Conservation (phyloP, 345 rosid species). For the Acer negundo region DNA sequence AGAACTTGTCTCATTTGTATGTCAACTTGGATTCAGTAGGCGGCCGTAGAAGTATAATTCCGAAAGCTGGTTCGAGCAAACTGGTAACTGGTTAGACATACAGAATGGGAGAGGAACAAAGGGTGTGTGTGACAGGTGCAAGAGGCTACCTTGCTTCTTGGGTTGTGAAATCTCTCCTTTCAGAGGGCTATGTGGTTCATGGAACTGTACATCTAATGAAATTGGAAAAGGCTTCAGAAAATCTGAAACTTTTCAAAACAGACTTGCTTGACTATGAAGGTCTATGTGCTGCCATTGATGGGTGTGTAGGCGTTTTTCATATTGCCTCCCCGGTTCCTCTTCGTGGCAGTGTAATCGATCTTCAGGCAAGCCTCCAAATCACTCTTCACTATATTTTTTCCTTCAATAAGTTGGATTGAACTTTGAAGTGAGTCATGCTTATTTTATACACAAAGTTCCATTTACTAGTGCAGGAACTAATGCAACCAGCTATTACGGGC, state of each 20-base stretch:
- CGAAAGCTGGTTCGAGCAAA: slow-evolving; percentile 32
- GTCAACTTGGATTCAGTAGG: background rate
- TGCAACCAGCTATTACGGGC: slow-evolving; percentile 43
- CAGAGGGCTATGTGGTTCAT: slow-evolving; percentile 47
- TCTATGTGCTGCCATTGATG: too few relatives aligned
- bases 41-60: background rate
- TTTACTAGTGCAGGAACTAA: slow-evolving; percentile 29
- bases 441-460: too few relatives aligned
- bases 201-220: slow-evolving; percentile 52
- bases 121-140: slow-evolving; percentile 63
- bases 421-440: background rate
- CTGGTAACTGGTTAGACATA: background rate
- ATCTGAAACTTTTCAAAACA: slow-evolving; percentile 29
- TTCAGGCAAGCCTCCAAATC: slow-evolving; percentile 31
- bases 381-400: background rate
- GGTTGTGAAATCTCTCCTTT: slow-evolving; percentile 61
- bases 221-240: slow-evolving; percentile 38
- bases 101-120: slow-evolving; percentile 27
- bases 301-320: too few relatives aligned
- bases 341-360: slow-evolving; percentile 23
- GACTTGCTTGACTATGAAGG: too few relatives aligned
- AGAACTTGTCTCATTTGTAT: background rate
- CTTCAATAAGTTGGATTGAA: background rate
- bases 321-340: slow-evolving; percentile 40
- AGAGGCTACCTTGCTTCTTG: slow-evolving; percentile 56